phyloP scores from a whole-genome alignment of 1,284 basidiomycete species.

The Singerocomus inundabilis region DNA sequence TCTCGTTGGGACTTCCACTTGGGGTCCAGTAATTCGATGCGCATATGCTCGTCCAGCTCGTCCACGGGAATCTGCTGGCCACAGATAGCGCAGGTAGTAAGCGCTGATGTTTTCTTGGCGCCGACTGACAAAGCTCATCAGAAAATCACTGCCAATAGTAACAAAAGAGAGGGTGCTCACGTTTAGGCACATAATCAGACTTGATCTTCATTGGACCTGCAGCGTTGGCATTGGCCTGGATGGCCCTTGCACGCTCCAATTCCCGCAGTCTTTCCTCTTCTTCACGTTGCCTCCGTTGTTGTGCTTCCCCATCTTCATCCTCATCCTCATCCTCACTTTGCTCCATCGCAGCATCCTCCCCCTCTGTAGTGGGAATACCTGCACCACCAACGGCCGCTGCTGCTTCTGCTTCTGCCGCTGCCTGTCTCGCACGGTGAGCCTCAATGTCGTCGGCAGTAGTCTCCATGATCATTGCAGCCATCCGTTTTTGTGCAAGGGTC shows the following conservation, averaged over 20 bases:
- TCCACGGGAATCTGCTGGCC: conserved; percentile 92
- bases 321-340: conserved; percentile 68
- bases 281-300: conserved; percentile 65
- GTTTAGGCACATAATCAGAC: conserved; percentile 93
- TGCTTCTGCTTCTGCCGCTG: conserved; percentile 76
- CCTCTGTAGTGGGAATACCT: conserved; percentile 46
- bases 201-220: conserved; percentile 93
- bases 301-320: conserved; percentile 38
- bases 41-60: conserved; percentile 96
- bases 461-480: conserved; percentile 99
- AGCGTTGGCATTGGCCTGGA: conserved; percentile 76
- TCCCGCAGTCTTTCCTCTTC: conserved; percentile 77
- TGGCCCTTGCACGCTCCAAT: conserved; percentile 72
- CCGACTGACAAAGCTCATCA: conserved; percentile 48
- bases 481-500: conserved; percentile 95
- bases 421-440: conserved; percentile 73
- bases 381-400: conserved; percentile 65
- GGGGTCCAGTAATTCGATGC: conserved; percentile 97
- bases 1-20: conserved; percentile 96
- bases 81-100: conserved; percentile 91
- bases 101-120: conserved; percentile 66
- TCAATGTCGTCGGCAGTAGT: conserved; percentile 83
- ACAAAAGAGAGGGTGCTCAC: conserved; percentile 46
- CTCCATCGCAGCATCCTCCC: conserved; percentile 70
- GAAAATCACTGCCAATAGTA: not conserved